Base-by-base conservation (phyloP, 2,329 filamentous ascomycete genomes). In the Rosellinia necatrix region DNA sequence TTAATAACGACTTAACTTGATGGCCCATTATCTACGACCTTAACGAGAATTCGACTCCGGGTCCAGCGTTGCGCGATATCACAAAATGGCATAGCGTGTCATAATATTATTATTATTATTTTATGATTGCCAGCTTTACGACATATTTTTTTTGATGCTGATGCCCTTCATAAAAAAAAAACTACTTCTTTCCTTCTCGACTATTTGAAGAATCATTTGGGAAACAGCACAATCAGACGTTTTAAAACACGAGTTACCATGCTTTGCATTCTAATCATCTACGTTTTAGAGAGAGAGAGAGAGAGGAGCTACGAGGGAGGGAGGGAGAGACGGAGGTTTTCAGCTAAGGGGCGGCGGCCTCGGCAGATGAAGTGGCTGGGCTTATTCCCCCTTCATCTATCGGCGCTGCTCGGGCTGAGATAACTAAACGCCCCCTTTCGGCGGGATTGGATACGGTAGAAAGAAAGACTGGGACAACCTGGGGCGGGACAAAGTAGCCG, bases 21-120 rank as follows among this genome's bases (percentile, higher is more conserved):
- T 12, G n/a, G 49, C 46, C 25, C 29, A 12, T 52, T 55, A 49
- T 51, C 27, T 53, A 59, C 52, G 58, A 61, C 56, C 29, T 61
- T 54, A 59, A n/a, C 56, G 59, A 61, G 52, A 55, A 43, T 53
- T n/a, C 34, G 34, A 37, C 42, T 50, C 49, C 15, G 22, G 37
- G 32, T 19, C 32, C 7, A 52, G 49, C 50, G 32, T 54, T 55
- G 38, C 37, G 47, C 49, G 34, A 49, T 29, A 44, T 51, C 52
- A n/a, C n/a, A n/a, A 54, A 38, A 56, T 47, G 56, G 34, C 43
- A 49, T 32, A 44, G 34, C 53, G 43, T 53, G 38, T 59, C 54
- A 49, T 35, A 48, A n/a, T n/a, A n/a, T n/a, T 30, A 19, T 43
- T 30, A 37, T 46, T 24, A 56, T 37, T 48, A 59, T 48, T 42